Percentiles rank a stretch among this genome's conserved stretches.
Evolutionary conservation across 768 basidiomycete species (phyloP).

Genomic region (Leccinum incarnatum): DNA sequence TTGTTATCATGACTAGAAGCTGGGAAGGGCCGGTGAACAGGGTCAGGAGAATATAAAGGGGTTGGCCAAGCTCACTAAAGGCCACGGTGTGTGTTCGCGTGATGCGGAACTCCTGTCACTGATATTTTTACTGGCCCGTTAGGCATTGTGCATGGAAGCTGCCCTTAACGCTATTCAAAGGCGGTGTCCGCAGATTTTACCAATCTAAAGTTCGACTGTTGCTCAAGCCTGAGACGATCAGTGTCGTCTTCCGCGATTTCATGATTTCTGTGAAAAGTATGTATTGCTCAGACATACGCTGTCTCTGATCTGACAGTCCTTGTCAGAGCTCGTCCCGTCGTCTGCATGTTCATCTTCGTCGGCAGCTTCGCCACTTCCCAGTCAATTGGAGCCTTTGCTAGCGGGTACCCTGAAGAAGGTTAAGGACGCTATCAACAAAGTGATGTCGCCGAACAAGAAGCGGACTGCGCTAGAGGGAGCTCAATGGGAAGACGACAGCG

Average conservation of each 20-base stretch:
- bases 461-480: constrained; percentile 90
- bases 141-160: constrained; percentile 96
- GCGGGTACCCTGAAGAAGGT: constrained; percentile 59
- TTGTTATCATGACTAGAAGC: constrained; percentile 83
- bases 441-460: constrained; percentile 79
- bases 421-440: constrained; percentile 66
- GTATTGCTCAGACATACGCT: constrained; percentile 18
- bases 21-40: constrained; percentile 70
- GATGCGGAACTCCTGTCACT: neutral
- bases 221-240: constrained; percentile 82
- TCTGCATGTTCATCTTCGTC: constrained; percentile 90
- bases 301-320: constrained; percentile 6
- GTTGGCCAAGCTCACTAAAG: constrained; percentile 88
- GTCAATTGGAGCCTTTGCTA: constrained; percentile 80
- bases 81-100: constrained; percentile 64
- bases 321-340: constrained; percentile 85
- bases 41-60: constrained; percentile 54
- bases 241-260: constrained; percentile 85
- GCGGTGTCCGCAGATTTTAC: constrained; percentile 94
- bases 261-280: constrained; percentile 96
- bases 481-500: constrained; percentile 80
- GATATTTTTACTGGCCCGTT: constrained; percentile 3
- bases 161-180: constrained; percentile 95
- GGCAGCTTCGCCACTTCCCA: constrained; percentile 77
- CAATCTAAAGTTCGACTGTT: constrained; percentile 82